A percentile compares a stretch with the other conserved stretches of the same genome.
These are phyloP conservation scores for Scenedesmus sp. DNA, from an alignment of 163 green algal species.

Conservation along the genomic window DNA sequence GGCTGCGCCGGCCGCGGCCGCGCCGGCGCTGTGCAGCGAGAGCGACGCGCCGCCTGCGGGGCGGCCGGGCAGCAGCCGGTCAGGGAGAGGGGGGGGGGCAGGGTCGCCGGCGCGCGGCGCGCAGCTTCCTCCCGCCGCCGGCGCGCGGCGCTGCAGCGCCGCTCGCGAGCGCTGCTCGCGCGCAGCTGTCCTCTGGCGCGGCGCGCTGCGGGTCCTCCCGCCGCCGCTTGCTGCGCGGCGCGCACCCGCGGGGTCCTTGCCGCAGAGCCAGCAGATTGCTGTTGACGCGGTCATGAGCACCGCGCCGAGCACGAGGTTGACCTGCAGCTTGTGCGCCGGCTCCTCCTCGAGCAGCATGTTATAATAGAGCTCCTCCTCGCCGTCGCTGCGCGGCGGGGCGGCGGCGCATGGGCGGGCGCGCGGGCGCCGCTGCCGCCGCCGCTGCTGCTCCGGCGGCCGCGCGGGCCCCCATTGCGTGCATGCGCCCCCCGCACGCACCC, in stretches of 20 bases:
- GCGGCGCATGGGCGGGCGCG: not conserved
- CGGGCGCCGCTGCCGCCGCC: not conserved
- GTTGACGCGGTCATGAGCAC: conserved; percentile 44
- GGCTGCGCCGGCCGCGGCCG: conserved; percentile 46
- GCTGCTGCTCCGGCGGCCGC: not conserved
- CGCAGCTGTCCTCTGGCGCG: not conserved
- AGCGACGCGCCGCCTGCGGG: conserved; percentile 58
- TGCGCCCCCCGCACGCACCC: conserved; percentile 3
- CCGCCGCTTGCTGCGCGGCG: not conserved
- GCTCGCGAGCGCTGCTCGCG: too few species aligned
- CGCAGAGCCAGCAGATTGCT: conserved; percentile 53
- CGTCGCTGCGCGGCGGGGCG: conserved; percentile 49
- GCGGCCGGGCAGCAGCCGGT: too few species aligned
- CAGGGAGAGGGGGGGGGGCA: too few species aligned
- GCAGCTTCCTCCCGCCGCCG: too few species aligned
- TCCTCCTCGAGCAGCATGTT: conserved; percentile 60
- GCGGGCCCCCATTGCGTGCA: not conserved
- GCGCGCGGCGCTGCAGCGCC: too few species aligned
- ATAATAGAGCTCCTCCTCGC: conserved; percentile 70
- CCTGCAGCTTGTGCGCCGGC: conserved; percentile 55
- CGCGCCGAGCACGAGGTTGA: conserved; percentile 49
- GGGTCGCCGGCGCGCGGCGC: too few species aligned
- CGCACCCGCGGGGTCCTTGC: conserved; percentile 60
- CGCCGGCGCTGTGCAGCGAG: conserved; percentile 37
- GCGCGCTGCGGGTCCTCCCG: not conserved